phyloP scores from a whole-genome alignment of 208 protist species.

The Acanthamoeba sp. region DNA sequence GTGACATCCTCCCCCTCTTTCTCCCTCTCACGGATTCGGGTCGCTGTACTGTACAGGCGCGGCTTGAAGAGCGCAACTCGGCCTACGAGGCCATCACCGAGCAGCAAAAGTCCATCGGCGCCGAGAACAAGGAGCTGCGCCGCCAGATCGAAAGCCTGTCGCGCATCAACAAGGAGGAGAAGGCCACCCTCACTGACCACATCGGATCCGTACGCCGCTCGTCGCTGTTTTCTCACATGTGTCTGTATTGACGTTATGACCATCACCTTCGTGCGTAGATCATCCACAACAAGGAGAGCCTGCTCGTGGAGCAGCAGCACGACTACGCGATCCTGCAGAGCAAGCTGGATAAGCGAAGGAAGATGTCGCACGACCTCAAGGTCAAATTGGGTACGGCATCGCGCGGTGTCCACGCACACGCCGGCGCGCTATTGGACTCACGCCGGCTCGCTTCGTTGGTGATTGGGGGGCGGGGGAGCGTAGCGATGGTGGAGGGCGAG shows the following conservation, averaged over 20 bases:
- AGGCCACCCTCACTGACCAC: constrained; percentile 16
- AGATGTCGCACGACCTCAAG: constrained; percentile 59
- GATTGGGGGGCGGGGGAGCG: too few relatives aligned
- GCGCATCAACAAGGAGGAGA: constrained; percentile 66
- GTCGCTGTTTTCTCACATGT: neutral
- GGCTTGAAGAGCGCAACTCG: constrained; percentile 36
- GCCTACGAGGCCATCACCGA: constrained; percentile 61
- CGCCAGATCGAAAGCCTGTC: neutral
- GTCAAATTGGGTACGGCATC: constrained; percentile 52
- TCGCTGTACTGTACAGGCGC: neutral
- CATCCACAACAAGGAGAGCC: constrained; percentile 71
- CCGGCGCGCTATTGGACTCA: too few relatives aligned
- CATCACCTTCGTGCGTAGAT: neutral
- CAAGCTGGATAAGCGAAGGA: constrained; percentile 55
- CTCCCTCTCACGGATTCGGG: too few relatives aligned
- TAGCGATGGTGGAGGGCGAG: constrained; percentile 42
- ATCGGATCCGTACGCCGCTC: constrained; percentile 35
- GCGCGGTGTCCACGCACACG: too few relatives aligned
- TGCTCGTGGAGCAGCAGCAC: constrained; percentile 56
- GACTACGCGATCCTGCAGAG: constrained; percentile 29
- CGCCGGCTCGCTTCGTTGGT: too few relatives aligned
- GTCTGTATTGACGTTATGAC: neutral
- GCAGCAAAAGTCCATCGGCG: constrained; percentile 56
- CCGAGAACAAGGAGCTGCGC: constrained; percentile 69
- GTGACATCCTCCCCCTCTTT: too few relatives aligned